Percentiles rank a stretch among this genome's conserved stretches.
Evolutionary conservation across 495 filamentous ascomycete species (phyloP).

Genomic region (Penicillium samsonianum): DNA sequence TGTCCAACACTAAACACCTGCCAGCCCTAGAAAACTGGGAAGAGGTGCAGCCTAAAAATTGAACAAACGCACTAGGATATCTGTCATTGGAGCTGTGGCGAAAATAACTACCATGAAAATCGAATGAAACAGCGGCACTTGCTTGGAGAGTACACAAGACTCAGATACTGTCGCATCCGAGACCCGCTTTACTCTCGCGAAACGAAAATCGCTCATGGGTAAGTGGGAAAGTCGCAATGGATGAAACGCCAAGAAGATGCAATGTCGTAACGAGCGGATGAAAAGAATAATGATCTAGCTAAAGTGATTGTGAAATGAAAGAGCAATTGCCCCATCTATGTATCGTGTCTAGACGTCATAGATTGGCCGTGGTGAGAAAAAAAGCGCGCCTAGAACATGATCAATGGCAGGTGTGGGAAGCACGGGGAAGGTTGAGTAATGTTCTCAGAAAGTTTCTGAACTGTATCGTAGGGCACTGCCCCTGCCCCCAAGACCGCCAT

Average conservation of each 20-base stretch:
- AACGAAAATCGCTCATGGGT: constrained; percentile 14
- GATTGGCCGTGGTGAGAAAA: background rate
- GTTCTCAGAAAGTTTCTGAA: constrained; percentile 36
- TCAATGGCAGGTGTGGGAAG: background rate
- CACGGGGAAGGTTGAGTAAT: background rate
- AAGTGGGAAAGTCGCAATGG: constrained; percentile 2
- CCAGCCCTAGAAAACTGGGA: too few species aligned
- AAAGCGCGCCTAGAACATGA: background rate
- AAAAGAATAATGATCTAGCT: background rate
- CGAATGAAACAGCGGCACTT: background rate
- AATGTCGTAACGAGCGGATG: constrained; percentile 18
- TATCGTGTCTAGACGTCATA: constrained; percentile 23
- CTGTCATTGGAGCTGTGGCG: background rate
- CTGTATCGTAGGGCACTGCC: constrained; percentile 45
- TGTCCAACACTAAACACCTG: background rate
- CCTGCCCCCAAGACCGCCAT: constrained; percentile 31
- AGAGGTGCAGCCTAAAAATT: background rate
- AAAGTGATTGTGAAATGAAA: background rate
- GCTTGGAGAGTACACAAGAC: background rate
- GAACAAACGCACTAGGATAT: background rate
- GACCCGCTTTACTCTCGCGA: background rate
- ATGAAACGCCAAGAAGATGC: constrained; percentile 27
- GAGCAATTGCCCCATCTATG: background rate
- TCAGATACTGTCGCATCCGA: background rate
- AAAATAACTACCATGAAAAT: background rate